A percentile compares a stretch with the other conserved stretches of the same genome.
Evolutionary conservation across 78 protist species (phyloP).

Genomic region (Dictyostelium intermedium): DNA sequence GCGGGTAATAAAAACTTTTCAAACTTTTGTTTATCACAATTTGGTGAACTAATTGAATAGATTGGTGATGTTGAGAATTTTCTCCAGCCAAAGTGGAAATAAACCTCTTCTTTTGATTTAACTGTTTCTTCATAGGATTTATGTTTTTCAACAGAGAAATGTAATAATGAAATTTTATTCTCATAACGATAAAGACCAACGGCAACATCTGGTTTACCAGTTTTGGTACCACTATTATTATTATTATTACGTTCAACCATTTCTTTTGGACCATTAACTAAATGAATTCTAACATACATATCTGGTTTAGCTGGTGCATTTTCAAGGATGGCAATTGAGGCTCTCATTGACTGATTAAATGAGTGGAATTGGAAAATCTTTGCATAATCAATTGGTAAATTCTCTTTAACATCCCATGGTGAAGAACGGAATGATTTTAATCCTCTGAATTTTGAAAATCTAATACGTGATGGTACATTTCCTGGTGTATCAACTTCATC

Average conservation of each 20-base stretch:
- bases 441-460: slow-evolving; percentile 93
- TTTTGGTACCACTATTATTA: too few relatives aligned
- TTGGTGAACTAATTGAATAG: slow-evolving; percentile 77
- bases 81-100: slow-evolving; percentile 85
- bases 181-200: slow-evolving; percentile 92
- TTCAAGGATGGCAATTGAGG: slow-evolving; percentile 1
- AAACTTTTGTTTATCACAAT: slow-evolving; percentile 86
- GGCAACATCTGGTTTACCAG: slow-evolving; percentile 27
- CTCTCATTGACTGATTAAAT: slow-evolving; percentile 78
- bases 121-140: slow-evolving; percentile 69
- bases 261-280: slow-evolving; percentile 60
- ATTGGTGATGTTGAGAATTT: slow-evolving; percentile 79
- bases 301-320: slow-evolving; percentile 55
- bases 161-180: slow-evolving; percentile 91
- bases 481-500: slow-evolving; percentile 96
- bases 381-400: slow-evolving; percentile 96
- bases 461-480: slow-evolving; percentile 86
- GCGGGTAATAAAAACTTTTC: slow-evolving; percentile 87
- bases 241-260: background rate
- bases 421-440: slow-evolving; percentile 87
- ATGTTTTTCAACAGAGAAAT: slow-evolving; percentile 84
- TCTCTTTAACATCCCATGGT: slow-evolving; percentile 97
- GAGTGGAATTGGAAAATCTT: slow-evolving; percentile 93
- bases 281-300: slow-evolving; percentile 73
- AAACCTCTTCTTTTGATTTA: slow-evolving; percentile 78